Conservation (phyloP, 495 filamentous ascomycete species). For the Thozetella sp. region DNA sequence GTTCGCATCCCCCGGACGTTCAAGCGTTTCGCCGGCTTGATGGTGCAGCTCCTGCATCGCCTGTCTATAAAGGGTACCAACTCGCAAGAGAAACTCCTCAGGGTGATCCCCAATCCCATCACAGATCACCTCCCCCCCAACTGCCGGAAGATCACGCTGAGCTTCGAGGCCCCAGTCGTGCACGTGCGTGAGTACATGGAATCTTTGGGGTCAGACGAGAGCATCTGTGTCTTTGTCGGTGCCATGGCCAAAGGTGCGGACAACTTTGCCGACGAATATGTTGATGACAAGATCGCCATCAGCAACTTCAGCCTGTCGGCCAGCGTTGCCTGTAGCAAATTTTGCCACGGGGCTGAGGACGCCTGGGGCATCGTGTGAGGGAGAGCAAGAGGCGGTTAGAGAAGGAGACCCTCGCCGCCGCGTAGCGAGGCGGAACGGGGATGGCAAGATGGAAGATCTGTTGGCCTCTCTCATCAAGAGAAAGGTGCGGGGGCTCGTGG, state of each 20-base stretch:
- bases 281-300: slow-evolving; percentile 96
- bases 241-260: slow-evolving; percentile 97
- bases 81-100: slow-evolving; percentile 94
- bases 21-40: slow-evolving; percentile 96
- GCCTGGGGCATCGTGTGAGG: slow-evolving; percentile 87
- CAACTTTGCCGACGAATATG: slow-evolving; percentile 91
- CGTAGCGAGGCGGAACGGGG: slow-evolving; percentile 16
- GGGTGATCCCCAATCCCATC: slow-evolving; percentile 97
- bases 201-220: slow-evolving; percentile 76
- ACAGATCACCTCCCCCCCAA: slow-evolving; percentile 95
- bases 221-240: slow-evolving; percentile 95
- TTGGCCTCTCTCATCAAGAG: slow-evolving; percentile 17
- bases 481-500: slow-evolving; percentile 22
- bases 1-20: slow-evolving; percentile 97
- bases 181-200: slow-evolving; percentile 88
- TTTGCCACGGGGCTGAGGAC: slow-evolving; percentile 98
- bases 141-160: slow-evolving; percentile 95
- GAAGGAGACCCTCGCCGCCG: slow-evolving; percentile 4
- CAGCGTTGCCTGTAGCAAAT: slow-evolving; percentile 97
- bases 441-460: slow-evolving; percentile 29
- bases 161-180: slow-evolving; percentile 86
- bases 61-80: slow-evolving; percentile 94
- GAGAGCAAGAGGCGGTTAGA: neutral
- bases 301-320: slow-evolving; percentile 97
- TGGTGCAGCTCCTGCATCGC: slow-evolving; percentile 98